Conservation (phyloP, 768 basidiomycete species). For the Leucocoprinus birnbaumii region DNA sequence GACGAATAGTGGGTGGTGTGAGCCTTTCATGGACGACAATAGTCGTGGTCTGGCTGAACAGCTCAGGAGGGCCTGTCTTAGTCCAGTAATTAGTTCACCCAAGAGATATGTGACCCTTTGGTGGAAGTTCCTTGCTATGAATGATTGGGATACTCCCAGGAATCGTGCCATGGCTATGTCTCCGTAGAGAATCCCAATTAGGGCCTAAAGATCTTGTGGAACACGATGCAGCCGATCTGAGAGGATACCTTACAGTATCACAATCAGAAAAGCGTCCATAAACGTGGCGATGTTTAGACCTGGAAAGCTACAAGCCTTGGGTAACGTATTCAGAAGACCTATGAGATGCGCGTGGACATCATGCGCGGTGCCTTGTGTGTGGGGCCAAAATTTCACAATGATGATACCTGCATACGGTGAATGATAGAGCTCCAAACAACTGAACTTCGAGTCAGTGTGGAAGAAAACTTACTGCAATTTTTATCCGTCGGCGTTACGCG, state of each 20-base stretch:
- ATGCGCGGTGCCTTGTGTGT: constrained; percentile 23
- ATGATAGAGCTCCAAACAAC: too few species aligned
- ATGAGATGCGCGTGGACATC: constrained; percentile 30
- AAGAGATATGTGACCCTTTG: not conserved
- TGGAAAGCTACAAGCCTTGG: constrained; percentile 19
- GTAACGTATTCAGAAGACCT: constrained; percentile 19
- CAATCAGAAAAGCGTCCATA: constrained; percentile 26
- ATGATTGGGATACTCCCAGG: not conserved
- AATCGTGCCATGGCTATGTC: not conserved
- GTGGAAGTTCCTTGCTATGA: not conserved
- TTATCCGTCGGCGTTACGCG: constrained; percentile 17
- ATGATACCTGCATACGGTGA: constrained; percentile 22
- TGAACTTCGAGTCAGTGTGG: too few species aligned
- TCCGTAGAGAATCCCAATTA: not conserved
- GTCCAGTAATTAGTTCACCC: not conserved
- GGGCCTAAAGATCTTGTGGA: not conserved
- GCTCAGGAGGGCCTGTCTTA: too few species aligned
- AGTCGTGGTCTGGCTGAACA: too few species aligned
- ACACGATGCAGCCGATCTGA: not conserved
- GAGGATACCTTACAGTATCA: constrained; percentile 23
- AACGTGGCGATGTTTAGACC: constrained; percentile 20
- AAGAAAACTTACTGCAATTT: constrained; percentile 17
- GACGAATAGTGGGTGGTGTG: too few species aligned
- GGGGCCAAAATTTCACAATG: constrained; percentile 16
- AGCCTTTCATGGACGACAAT: too few species aligned